Percentiles rank a stretch among this genome's conserved stretches.
phyloP scores from a whole-genome alignment of 2,329 filamentous ascomycete genomes.

The Catunica adiposa region DNA sequence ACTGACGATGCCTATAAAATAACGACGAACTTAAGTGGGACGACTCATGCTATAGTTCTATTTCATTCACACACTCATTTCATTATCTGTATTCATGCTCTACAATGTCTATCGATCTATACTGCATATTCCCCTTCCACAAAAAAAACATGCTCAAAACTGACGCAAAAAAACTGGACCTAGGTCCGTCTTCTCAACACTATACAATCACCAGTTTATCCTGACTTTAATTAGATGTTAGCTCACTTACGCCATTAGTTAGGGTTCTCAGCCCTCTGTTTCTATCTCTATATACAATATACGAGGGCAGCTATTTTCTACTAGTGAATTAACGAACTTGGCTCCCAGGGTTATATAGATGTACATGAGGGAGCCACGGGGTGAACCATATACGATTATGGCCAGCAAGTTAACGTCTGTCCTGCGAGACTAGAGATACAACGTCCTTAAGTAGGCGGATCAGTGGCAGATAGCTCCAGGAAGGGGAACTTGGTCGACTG shows the following conservation, averaged over 20 bases:
- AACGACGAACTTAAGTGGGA: too few species aligned
- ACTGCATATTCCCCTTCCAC: background rate
- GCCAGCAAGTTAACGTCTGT: slow-evolving; percentile 9
- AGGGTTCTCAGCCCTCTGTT: background rate
- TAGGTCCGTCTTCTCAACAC: background rate
- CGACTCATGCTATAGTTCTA: too few species aligned
- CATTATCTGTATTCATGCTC: background rate
- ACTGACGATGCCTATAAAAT: background rate
- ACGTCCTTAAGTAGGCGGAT: background rate
- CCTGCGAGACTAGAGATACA: slow-evolving; percentile 1
- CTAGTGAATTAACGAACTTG: slow-evolving; percentile 3
- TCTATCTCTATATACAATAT: background rate
- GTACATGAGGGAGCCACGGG: background rate
- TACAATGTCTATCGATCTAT: background rate
- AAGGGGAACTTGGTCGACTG: slow-evolving; percentile 1
- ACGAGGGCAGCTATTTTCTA: background rate
- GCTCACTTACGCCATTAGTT: background rate
- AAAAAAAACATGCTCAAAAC: background rate
- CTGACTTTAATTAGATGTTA: slow-evolving; percentile 1
- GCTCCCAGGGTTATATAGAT: background rate
- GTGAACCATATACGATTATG: slow-evolving; percentile 4
- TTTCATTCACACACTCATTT: too few species aligned
- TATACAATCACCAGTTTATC: background rate
- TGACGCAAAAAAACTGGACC: slow-evolving; percentile 5
- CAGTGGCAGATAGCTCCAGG: background rate